Evolutionary conservation across 768 basidiomycete genomes (phyloP).

Genomic region (Tephrocybe sp.): DNA sequence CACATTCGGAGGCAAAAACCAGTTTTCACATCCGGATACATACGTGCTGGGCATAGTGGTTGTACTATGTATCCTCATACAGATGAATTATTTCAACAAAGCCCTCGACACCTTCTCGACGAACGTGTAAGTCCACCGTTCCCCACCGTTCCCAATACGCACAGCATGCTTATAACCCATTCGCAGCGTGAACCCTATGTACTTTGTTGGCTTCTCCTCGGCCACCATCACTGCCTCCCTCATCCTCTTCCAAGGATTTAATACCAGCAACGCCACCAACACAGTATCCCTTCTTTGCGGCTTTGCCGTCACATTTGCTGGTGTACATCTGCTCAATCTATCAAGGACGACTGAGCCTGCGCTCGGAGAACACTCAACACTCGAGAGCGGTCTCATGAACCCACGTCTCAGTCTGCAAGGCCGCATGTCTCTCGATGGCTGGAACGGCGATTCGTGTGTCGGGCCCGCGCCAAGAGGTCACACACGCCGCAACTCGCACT

Average conservation of each 20-base stretch:
- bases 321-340: slow-evolving; percentile 91
- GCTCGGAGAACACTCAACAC: slow-evolving; percentile 42
- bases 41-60: slow-evolving; percentile 91
- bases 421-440: slow-evolving; percentile 77
- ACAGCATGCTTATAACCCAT: neutral
- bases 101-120: slow-evolving; percentile 96
- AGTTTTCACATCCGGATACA: slow-evolving; percentile 93
- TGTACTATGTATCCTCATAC: slow-evolving; percentile 80
- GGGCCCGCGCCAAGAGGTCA: slow-evolving; percentile 36
- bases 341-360: slow-evolving; percentile 59
- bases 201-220: slow-evolving; percentile 95
- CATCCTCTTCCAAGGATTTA: slow-evolving; percentile 97
- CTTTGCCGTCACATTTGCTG: slow-evolving; percentile 91
- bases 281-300: slow-evolving; percentile 88
- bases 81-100: slow-evolving; percentile 99
- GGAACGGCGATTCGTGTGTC: slow-evolving; percentile 43
- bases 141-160: neutral
- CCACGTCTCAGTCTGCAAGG: slow-evolving; percentile 82
- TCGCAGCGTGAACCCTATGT: slow-evolving; percentile 91
- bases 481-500: slow-evolving; percentile 64
- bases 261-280: slow-evolving; percentile 80
- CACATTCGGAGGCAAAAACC: slow-evolving; percentile 90
- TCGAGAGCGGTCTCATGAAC: slow-evolving; percentile 71
- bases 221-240: slow-evolving; percentile 92
- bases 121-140: slow-evolving; percentile 72